Evolutionary conservation across 495 filamentous ascomycete species (phyloP), one percentile per base, ranked within the genome.

Genomic region (Lindgomyces ingoldianus): DNA sequence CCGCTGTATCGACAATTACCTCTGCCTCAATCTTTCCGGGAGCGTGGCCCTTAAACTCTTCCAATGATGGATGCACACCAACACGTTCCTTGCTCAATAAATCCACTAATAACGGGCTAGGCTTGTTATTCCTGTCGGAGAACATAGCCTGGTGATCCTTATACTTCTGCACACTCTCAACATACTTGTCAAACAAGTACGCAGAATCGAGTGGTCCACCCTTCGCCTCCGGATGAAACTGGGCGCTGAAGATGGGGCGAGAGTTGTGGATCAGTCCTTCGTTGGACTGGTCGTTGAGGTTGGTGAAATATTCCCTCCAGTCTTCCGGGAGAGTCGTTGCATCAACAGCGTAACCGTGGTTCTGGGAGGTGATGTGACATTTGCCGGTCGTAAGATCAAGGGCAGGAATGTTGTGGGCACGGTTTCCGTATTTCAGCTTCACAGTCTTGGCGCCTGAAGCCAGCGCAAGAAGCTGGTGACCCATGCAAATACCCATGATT

Each of bases 161-260:
- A 83, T 90, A 96, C 74, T 87, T 86, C 74, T 83, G 81, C 19
- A 96, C 92, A 65, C 88, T 92, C 72, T 94, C 86, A 21, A 98
- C 80, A 77, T 98, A 98, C 79, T 89, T 89, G 76, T 98, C 94
- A 74, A 98, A 98, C 47, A 98, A 83, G 76, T 95, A 98, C 0
- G 89, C 83, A 26, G 89, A 93, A 78, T 98, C 94, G 73, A 95
- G 85, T 24, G 94, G 94, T 55, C 95, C 94, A 44, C 94, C 94
- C 79, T 95, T 94, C 55, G 94, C 95, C 77, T 98, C 94, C 36
- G 94, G 94, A 73, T 98, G 94, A 85, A 98, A 98, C 76, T 98
- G 94, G 58, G 93, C 96, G 64, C 89, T 91, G 84, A 98, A 98
- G 74, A 98, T 98, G 33, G 94, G 95, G 44, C 95, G 90, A 47